phyloP scores from a whole-genome alignment of 2,329 filamentous ascomycete species.

The Sporothrix sp. region DNA sequence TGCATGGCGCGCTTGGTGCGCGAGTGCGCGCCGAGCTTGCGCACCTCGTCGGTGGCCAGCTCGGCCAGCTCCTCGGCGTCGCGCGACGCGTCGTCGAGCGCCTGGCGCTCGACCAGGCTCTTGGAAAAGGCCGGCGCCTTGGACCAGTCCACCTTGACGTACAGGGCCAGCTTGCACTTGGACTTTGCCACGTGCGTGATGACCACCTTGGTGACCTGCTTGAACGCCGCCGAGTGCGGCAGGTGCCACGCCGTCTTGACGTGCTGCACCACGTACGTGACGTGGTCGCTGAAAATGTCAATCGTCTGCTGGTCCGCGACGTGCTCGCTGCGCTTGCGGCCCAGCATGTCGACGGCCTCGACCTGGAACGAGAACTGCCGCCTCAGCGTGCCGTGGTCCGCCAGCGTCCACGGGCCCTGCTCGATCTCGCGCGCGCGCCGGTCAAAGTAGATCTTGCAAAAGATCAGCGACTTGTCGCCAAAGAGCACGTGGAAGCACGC shows the following conservation, averaged over 20 bases:
- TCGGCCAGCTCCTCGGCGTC: slow-evolving; percentile 68
- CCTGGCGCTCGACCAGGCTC: slow-evolving; percentile 56
- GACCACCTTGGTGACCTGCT: slow-evolving; percentile 79
- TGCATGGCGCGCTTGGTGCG: slow-evolving; percentile 69
- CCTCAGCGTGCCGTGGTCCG: slow-evolving; percentile 60
- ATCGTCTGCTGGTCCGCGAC: slow-evolving; percentile 80
- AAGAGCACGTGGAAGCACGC: slow-evolving; percentile 94
- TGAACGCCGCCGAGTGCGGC: slow-evolving; percentile 69
- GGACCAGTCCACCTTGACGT: slow-evolving; percentile 79
- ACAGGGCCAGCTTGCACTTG: slow-evolving; percentile 83
- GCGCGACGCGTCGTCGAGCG: slow-evolving; percentile 62
- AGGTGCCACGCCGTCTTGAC: slow-evolving; percentile 69
- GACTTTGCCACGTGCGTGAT: slow-evolving; percentile 91
- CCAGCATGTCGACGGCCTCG: slow-evolving; percentile 54
- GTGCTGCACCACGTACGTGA: slow-evolving; percentile 55
- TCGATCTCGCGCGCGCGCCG: slow-evolving; percentile 68
- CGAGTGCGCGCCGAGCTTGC: slow-evolving; percentile 61
- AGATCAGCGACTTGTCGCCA: slow-evolving; percentile 90
- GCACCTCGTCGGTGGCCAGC: slow-evolving; percentile 67
- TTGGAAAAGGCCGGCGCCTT: slow-evolving; percentile 53
- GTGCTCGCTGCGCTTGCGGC: slow-evolving; percentile 48
- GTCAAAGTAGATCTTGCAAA: slow-evolving; percentile 83
- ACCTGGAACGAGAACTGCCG: slow-evolving; percentile 76
- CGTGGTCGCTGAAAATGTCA: slow-evolving; percentile 69
- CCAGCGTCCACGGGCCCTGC: slow-evolving; percentile 73